Base-by-base conservation (phyloP, 2,329 filamentous ascomycete genomes). In the Metarhizium brunneum region DNA sequence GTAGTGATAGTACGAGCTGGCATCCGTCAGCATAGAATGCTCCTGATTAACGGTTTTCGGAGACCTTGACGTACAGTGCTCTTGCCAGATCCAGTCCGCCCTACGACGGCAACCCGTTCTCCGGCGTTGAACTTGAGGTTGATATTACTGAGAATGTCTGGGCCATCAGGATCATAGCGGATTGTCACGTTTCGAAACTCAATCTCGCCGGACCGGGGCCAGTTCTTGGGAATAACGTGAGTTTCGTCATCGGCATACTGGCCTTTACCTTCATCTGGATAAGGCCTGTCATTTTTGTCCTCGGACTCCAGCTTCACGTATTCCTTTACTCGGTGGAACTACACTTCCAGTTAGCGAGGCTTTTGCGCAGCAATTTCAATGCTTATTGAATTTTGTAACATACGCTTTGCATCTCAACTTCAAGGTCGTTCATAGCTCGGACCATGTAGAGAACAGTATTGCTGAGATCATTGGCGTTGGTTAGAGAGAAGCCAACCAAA, bases 1-100 rank as follows among this genome's bases (percentile, higher is more conserved):
- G 68, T 4, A 84, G 66, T 0, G 80, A 82, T 4, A 84, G 67
- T 0, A 82, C 74, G 6, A 81, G 62, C 75, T 71, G 45, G 25
- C 4, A 13, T 30, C 20, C 3, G 45, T 48, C 25, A 48, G 45
- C 20, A 20, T 18, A 7, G 25, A 30, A 25, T 4, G 48, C n/a
- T 20, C 20, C 40, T 11, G 11, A 29, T 52, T 3, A 7, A 14
- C 38, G 38, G 13, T 35, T 47, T 30, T n/a, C 25, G 25, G 16
- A 42, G 4, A 43, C 11, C 36, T 14, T 35, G 20, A 68, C 76
- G 67, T 66, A 92, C 79, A 0, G 90, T 95, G 52, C 86, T 90
- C 69, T 95, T 95, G 3, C 90, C 90, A 4, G 87, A 90, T 0
- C 88, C 85, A 0, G 90, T 95, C 10, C 90, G 83, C 2, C 90